Evolutionary conservation across 345 rosid species (phyloP).

Genomic region (Corymbia maculata): DNA sequence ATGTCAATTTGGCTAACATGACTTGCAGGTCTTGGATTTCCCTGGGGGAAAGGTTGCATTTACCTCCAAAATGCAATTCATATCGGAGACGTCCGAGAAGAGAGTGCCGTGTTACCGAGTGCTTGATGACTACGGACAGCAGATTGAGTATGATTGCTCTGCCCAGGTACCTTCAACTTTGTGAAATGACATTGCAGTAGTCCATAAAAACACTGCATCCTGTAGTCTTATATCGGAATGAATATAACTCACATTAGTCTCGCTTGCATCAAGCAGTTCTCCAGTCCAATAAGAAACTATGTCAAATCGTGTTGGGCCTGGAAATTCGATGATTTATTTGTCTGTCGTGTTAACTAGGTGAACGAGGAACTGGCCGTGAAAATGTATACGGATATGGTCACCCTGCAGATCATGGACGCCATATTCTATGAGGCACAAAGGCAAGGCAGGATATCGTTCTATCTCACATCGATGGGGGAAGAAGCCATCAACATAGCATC

Average conservation of each 20-base stretch:
- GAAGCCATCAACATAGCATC: conserved; percentile 76
- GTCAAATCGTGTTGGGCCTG: background rate
- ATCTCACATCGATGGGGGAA: conserved; percentile 56
- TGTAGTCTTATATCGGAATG: background rate
- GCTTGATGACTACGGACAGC: conserved; percentile 35
- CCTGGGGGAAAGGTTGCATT: conserved; percentile 70
- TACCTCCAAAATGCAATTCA: conserved; percentile 38
- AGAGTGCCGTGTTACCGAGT: conserved; percentile 61
- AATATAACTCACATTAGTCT: background rate
- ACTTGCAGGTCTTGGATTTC: conserved; percentile 42
- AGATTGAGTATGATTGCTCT: conserved; percentile 7
- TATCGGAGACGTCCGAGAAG: conserved; percentile 21
- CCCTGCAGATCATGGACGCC: conserved; percentile 66
- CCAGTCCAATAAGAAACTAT: background rate
- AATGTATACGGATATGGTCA: conserved; percentile 62
- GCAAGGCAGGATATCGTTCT: conserved; percentile 78
- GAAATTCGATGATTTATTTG: background rate
- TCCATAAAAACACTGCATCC: background rate
- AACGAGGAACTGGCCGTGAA: conserved; percentile 48
- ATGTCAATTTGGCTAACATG: background rate
- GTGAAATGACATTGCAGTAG: background rate
- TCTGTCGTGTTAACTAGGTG: conserved; percentile 15
- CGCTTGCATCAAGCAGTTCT: background rate
- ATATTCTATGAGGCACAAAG: conserved; percentile 73
- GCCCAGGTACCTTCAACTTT: conserved; percentile 21